Percentiles rank a stretch among this genome's conserved stretches.
Evolutionary conservation across 805 yeast genomes (phyloP).

Genomic region (Sugiyamaella americana): DNA sequence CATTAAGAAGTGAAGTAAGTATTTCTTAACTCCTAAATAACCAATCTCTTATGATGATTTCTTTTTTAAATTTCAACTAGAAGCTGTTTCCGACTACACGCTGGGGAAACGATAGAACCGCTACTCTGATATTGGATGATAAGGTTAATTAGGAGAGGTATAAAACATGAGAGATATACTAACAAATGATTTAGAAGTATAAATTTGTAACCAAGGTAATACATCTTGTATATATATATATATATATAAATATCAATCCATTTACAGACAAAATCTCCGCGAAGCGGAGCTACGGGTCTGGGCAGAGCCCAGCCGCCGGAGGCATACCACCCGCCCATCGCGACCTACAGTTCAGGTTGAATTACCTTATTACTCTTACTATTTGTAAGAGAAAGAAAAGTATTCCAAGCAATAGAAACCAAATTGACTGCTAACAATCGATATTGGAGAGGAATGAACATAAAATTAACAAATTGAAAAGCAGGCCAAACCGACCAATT

Average conservation of each 20-base stretch:
- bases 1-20: too few relatives aligned
- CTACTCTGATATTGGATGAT: slow-evolving; percentile 27
- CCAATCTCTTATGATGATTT: slow-evolving; percentile 11
- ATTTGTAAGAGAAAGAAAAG: slow-evolving; percentile 62
- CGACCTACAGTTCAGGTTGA: not conserved
- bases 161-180: too few relatives aligned
- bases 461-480: slow-evolving; percentile 69
- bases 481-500: slow-evolving; percentile 89
- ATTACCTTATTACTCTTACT: slow-evolving; percentile 3
- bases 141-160: too few relatives aligned
- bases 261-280: too few relatives aligned
- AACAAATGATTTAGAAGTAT: too few relatives aligned
- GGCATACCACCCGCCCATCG: too few relatives aligned
- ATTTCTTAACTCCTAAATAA: too few relatives aligned
- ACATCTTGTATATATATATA: too few relatives aligned
- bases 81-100: slow-evolving; percentile 27
- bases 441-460: slow-evolving; percentile 61
- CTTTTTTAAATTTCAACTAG: slow-evolving; percentile 19
- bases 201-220: too few relatives aligned
- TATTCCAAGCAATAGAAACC: slow-evolving; percentile 77
- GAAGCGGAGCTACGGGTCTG: too few relatives aligned
- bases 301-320: too few relatives aligned
- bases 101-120: slow-evolving; percentile 25
- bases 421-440: slow-evolving; percentile 64
- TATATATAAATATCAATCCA: too few relatives aligned